These are phyloP conservation scores for Colletotrichum falcatum DNA, from an alignment of 2,329 filamentous ascomycete species.

Conservation along the genomic window DNA sequence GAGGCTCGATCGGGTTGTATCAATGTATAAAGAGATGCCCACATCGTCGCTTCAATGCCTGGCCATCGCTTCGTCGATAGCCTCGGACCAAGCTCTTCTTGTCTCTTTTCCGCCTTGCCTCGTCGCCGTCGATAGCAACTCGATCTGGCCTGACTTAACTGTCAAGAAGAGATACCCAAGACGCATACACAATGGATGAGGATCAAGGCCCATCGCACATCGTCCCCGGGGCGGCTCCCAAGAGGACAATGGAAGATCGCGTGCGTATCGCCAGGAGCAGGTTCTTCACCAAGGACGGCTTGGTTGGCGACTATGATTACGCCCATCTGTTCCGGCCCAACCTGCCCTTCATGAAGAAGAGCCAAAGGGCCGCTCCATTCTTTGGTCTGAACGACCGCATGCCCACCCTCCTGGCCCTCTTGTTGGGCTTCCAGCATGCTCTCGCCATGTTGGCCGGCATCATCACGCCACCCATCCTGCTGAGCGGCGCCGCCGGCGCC, in stretches of 20 bases:
- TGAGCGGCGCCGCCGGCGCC: slow-evolving; percentile 70
- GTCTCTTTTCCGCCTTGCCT: neutral
- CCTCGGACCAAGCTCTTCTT: slow-evolving; percentile 2
- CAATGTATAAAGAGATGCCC: slow-evolving; percentile 22
- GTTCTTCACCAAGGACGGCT: slow-evolving; percentile 73
- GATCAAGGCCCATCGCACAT: slow-evolving; percentile 65
- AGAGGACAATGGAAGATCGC: slow-evolving; percentile 49
- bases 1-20: slow-evolving; percentile 10
- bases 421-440: slow-evolving; percentile 84
- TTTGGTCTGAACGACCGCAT: slow-evolving; percentile 86
- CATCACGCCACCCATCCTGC: slow-evolving; percentile 83
- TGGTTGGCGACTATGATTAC: slow-evolving; percentile 92
- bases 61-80: slow-evolving; percentile 6
- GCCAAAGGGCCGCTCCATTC: slow-evolving; percentile 74
- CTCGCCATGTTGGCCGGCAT: slow-evolving; percentile 81
- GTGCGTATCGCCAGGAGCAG: slow-evolving; percentile 52
- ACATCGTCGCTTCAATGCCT: neutral
- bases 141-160: neutral
- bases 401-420: slow-evolving; percentile 78
- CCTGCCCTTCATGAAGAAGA: slow-evolving; percentile 82
- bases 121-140: neutral
- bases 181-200: slow-evolving; percentile 62
- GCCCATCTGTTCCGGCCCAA: slow-evolving; percentile 85
- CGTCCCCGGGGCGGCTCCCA: slow-evolving; percentile 53
- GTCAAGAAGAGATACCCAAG: too few species aligned